A percentile compares a stretch with the other conserved stretches of the same genome.
Conservation (phyloP, 1,284 basidiomycete genomes). For the Tilletiopsis washingtonensis region DNA sequence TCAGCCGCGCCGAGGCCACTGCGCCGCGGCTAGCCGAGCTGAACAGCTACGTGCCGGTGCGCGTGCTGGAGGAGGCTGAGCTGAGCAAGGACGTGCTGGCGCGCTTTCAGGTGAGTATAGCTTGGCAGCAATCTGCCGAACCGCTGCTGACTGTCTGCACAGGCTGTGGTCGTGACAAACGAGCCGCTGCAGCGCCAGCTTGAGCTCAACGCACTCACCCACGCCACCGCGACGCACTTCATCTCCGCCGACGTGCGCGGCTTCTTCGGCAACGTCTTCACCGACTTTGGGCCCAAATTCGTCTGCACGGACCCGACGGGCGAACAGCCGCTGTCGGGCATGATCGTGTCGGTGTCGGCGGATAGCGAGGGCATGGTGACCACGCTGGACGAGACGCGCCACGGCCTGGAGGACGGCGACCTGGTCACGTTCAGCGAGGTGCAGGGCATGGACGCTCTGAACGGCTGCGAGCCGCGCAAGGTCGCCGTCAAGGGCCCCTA, state of each 20-base stretch:
- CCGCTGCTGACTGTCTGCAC: neutral
- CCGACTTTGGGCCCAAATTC: conserved; percentile 91
- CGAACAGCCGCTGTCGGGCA: conserved; percentile 84
- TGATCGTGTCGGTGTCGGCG: conserved; percentile 67
- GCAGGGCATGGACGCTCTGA: conserved; percentile 86
- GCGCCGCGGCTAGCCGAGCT: conserved; percentile 86
- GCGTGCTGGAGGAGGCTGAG: conserved; percentile 52
- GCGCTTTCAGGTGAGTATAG: conserved; percentile 47
- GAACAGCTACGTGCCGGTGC: conserved; percentile 92
- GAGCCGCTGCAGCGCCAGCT: conserved; percentile 71
- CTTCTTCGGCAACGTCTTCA: conserved; percentile 91
- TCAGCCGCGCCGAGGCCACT: conserved; percentile 68
- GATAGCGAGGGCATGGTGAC: conserved; percentile 81
- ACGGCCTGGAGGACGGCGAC: conserved; percentile 95
- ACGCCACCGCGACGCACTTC: conserved; percentile 66
- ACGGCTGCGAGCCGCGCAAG: conserved; percentile 83
- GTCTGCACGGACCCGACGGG: conserved; percentile 91
- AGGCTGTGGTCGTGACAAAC: conserved; percentile 74
- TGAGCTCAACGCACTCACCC: conserved; percentile 78
- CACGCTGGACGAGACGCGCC: conserved; percentile 91
- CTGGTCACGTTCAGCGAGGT: conserved; percentile 97
- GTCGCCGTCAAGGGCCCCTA: conserved; percentile 71
- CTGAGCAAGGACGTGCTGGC: conserved; percentile 28
- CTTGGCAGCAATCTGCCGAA: neutral
- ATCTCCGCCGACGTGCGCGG: conserved; percentile 86